Evolutionary conservation across 768 basidiomycete species (phyloP).

Genomic region (Sporobolomyces pararoseus): DNA sequence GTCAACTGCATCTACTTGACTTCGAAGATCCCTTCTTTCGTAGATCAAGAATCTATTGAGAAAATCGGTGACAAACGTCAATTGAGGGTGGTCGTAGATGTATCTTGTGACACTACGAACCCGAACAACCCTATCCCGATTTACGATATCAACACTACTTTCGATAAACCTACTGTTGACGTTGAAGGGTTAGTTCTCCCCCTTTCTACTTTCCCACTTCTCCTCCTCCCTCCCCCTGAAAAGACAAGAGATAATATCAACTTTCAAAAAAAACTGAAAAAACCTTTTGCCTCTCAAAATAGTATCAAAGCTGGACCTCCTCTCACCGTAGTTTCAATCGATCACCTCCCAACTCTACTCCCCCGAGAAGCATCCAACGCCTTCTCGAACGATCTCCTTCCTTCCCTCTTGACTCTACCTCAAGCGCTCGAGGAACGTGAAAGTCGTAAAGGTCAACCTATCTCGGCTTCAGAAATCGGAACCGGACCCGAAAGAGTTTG

Average conservation of each 20-base stretch:
- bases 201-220: not conserved
- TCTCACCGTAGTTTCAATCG: constrained; percentile 86
- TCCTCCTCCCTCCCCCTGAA: constrained; percentile 26
- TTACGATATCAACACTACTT: constrained; percentile 91
- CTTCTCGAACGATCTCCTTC: constrained; percentile 81
- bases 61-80: constrained; percentile 65
- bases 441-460: constrained; percentile 23
- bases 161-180: constrained; percentile 81
- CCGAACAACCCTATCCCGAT: constrained; percentile 97
- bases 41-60: constrained; percentile 66
- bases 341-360: constrained; percentile 90
- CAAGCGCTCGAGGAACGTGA: constrained; percentile 25
- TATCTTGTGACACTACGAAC: constrained; percentile 98
- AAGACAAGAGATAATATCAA: too few species aligned
- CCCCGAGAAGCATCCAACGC: constrained; percentile 96
- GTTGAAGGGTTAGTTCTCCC: constrained; percentile 65
- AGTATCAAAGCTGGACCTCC: constrained; percentile 62
- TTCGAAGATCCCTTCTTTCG: constrained; percentile 76
- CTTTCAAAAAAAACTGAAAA: too few species aligned
- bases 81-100: constrained; percentile 84
- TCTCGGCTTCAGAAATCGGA: constrained; percentile 14
- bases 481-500: constrained; percentile 68
- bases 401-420: constrained; percentile 75
- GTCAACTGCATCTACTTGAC: constrained; percentile 98
- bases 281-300: not conserved